Percentiles rank a stretch among this genome's conserved stretches.
These are phyloP conservation scores for Zangia roseola DNA, from an alignment of 768 basidiomycete species.

Conservation along the genomic window DNA sequence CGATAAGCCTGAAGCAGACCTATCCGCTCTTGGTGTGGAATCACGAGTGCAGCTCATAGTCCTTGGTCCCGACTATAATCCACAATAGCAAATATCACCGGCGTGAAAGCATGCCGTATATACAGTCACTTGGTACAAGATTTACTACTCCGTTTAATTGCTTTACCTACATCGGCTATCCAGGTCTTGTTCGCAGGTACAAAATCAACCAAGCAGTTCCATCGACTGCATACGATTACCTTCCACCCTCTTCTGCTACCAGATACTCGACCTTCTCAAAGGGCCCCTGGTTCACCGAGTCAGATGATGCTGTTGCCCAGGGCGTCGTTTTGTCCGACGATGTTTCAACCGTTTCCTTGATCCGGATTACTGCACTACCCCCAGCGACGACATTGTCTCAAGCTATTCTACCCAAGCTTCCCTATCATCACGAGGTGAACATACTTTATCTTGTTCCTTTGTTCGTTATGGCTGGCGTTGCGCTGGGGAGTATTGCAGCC, in stretches of 20 bases:
- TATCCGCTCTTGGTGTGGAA: constrained; percentile 62
- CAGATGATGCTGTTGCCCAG: neutral
- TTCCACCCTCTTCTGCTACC: constrained; percentile 39
- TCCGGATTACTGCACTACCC: constrained; percentile 36
- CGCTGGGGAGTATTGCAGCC: constrained; percentile 19
- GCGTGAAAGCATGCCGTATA: constrained; percentile 16
- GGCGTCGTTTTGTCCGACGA: constrained; percentile 5
- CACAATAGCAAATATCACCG: constrained; percentile 12
- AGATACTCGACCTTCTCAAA: constrained; percentile 11
- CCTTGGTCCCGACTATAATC: constrained; percentile 38
- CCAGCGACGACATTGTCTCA: constrained; percentile 20
- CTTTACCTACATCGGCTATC: constrained; percentile 1
- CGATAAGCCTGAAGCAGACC: constrained; percentile 57
- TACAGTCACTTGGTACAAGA: constrained; percentile 16
- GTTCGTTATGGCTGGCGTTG: constrained; percentile 25
- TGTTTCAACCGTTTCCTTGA: constrained; percentile 17
- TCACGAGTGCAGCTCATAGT: constrained; percentile 46
- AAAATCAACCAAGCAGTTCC: constrained; percentile 18
- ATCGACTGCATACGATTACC: constrained; percentile 32
- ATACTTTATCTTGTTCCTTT: constrained; percentile 28
- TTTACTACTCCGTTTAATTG: neutral
- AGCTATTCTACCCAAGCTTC: constrained; percentile 15
- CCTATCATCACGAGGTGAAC: constrained; percentile 22
- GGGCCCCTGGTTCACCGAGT: neutral
- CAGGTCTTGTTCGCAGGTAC: constrained; percentile 9